phyloP scores from a whole-genome alignment of 2,329 filamentous ascomycete species.

The Microascus cirrosus region DNA sequence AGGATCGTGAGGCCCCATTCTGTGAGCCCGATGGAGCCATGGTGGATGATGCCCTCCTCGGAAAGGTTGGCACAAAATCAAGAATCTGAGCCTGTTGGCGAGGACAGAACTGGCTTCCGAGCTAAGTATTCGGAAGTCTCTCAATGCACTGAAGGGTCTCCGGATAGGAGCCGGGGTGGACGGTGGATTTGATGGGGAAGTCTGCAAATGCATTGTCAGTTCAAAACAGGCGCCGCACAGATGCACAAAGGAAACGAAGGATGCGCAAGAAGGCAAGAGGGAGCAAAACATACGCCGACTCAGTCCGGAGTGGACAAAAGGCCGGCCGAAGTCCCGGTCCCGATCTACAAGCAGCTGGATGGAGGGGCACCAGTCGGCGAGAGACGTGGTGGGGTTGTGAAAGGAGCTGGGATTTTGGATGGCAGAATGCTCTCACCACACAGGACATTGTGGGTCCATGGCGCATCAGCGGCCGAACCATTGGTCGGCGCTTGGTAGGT shows the following conservation, averaged over 20 bases:
- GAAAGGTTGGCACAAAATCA: neutral
- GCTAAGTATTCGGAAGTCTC: neutral
- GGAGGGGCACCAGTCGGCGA: neutral
- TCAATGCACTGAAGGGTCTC: neutral
- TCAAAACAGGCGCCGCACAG: neutral
- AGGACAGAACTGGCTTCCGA: neutral
- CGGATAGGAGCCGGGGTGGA: neutral
- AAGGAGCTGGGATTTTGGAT: neutral
- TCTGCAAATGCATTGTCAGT: neutral
- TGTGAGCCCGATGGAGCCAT: neutral
- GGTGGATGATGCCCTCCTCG: neutral
- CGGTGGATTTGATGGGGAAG: neutral
- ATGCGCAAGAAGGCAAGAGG: neutral
- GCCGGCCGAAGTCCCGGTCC: neutral
- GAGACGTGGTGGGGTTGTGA: neutral
- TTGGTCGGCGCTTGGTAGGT: neutral
- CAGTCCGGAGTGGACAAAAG: neutral
- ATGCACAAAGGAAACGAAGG: neutral
- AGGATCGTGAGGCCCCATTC: conserved; percentile 1
- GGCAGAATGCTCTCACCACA: neutral
- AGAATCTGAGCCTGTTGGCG: neutral
- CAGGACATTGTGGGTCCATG: neutral
- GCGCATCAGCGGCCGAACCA: too few species aligned
- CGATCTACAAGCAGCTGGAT: neutral
- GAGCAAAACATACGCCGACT: neutral